Percentiles rank a stretch among this genome's conserved stretches.
These are phyloP conservation scores for Escallonia rubra DNA, from an alignment of 129 eudicot genomes.

Conservation along the genomic window DNA sequence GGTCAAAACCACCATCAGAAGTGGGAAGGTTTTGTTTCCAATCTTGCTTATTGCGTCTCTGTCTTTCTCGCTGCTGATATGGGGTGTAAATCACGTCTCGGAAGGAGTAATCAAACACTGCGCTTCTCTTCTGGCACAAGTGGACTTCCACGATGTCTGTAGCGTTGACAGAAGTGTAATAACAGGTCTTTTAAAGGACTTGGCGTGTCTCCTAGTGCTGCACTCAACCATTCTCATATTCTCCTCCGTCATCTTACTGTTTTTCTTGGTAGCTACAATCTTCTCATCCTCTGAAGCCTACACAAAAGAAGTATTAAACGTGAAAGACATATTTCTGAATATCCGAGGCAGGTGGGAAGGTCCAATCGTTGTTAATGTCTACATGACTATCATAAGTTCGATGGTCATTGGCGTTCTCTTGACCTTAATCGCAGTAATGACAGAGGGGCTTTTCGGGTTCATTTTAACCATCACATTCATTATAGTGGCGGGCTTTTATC, in stretches of 20 bases:
- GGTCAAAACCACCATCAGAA: slow-evolving; percentile 24
- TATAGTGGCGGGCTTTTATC: background rate
- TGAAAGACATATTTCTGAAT: slow-evolving; percentile 15
- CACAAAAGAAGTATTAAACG: slow-evolving; percentile 15
- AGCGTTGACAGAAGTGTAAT: too few relatives aligned
- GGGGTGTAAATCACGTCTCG: slow-evolving; percentile 4
- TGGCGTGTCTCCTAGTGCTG: background rate
- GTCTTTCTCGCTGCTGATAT: slow-evolving; percentile 13
- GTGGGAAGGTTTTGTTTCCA: slow-evolving; percentile 14
- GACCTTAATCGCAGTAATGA: background rate
- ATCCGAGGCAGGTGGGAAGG: slow-evolving; percentile 20
- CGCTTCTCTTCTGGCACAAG: background rate
- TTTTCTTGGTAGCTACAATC: slow-evolving; percentile 11
- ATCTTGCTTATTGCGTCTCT: slow-evolving; percentile 16
- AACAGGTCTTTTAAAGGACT: background rate
- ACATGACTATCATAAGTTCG: slow-evolving; percentile 15
- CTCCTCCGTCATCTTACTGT: slow-evolving; percentile 11
- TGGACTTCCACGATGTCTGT: too few relatives aligned
- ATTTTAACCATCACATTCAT: background rate
- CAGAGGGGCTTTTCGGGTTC: background rate
- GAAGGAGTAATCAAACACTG: slow-evolving; percentile 1
- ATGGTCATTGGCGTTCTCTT: slow-evolving; percentile 6
- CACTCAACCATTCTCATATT: background rate
- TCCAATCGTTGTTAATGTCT: slow-evolving; percentile 17
- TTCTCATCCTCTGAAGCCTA: slow-evolving; percentile 25